Conservation (phyloP, 129 eudicot species). For the Flaveria sonorensis region DNA sequence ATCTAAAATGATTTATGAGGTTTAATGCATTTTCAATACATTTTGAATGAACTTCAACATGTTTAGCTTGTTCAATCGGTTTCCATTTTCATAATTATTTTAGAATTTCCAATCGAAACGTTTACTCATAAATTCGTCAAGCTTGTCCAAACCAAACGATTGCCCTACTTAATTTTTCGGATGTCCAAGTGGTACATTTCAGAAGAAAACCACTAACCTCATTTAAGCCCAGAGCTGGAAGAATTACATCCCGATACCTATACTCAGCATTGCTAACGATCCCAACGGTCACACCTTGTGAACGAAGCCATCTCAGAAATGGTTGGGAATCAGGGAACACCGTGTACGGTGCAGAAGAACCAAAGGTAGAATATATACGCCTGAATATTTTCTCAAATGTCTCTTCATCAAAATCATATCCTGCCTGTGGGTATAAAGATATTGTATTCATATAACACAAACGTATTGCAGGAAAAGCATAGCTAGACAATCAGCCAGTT, state of each 20-base stretch:
- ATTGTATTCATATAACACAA: conserved; percentile 17
- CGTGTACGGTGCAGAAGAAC: conserved; percentile 91
- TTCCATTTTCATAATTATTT: background rate
- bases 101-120: background rate
- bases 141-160: background rate
- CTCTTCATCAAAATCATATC: conserved; percentile 94
- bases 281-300: conserved; percentile 73
- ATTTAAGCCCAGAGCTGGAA: conserved; percentile 91
- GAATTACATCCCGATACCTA: conserved; percentile 91
- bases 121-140: background rate
- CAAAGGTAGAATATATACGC: conserved; percentile 86
- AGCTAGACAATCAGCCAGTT: background rate
- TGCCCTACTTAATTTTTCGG: background rate
- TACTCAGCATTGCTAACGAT: conserved; percentile 96
- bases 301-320: conserved; percentile 87
- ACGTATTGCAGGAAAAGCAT: background rate
- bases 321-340: conserved; percentile 85
- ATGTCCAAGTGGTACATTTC: background rate
- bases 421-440: conserved; percentile 59
- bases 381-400: conserved; percentile 88
- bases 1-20: too few relatives aligned
- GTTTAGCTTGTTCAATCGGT: background rate
- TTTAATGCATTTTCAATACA: too few relatives aligned
- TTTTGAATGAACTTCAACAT: background rate
- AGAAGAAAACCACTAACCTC: conserved; percentile 49